These are phyloP conservation scores for Prunus fruticosa DNA, from an alignment of 306 rosid genomes.

Conservation along the genomic window DNA sequence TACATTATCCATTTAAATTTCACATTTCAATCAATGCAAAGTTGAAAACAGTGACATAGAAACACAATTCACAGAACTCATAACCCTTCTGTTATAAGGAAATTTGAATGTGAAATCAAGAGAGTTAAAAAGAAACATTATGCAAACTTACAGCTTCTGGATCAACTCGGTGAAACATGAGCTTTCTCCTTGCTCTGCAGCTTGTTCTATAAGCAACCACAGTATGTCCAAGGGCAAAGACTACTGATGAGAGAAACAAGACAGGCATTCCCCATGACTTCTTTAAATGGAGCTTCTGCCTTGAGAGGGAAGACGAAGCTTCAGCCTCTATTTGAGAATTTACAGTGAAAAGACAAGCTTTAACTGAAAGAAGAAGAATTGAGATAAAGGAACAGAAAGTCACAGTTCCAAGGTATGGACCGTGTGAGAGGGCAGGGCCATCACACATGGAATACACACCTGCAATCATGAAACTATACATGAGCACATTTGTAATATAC, in stretches of 20 bases:
- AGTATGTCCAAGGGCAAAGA: slow-evolving; percentile 89
- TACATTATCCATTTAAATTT: not conserved
- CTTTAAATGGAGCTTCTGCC: slow-evolving; percentile 80
- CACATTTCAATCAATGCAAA: not conserved
- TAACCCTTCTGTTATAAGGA: not conserved
- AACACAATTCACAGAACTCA: not conserved
- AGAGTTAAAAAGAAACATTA: not conserved
- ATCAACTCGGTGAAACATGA: slow-evolving; percentile 81
- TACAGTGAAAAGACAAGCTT: slow-evolving; percentile 82
- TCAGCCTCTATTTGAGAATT: slow-evolving; percentile 86
- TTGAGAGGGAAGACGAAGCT: slow-evolving; percentile 69
- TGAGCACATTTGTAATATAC: slow-evolving; percentile 3
- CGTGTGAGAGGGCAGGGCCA: slow-evolving; percentile 87
- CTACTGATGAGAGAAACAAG: slow-evolving; percentile 86
- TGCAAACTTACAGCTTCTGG: slow-evolving; percentile 77
- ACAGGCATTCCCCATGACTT: slow-evolving; percentile 99
- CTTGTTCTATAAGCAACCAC: slow-evolving; percentile 98
- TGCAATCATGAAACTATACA: slow-evolving; percentile 32
- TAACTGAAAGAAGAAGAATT: slow-evolving; percentile 75
- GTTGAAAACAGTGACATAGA: not conserved
- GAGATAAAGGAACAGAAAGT: slow-evolving; percentile 71
- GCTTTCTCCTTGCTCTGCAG: slow-evolving; percentile 95
- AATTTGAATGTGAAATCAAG: not conserved
- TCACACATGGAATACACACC: slow-evolving; percentile 94
- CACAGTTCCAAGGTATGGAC: slow-evolving; percentile 97